phyloP scores from a whole-genome alignment of 352 stramenopile species.

The Pythium myriotylum region DNA sequence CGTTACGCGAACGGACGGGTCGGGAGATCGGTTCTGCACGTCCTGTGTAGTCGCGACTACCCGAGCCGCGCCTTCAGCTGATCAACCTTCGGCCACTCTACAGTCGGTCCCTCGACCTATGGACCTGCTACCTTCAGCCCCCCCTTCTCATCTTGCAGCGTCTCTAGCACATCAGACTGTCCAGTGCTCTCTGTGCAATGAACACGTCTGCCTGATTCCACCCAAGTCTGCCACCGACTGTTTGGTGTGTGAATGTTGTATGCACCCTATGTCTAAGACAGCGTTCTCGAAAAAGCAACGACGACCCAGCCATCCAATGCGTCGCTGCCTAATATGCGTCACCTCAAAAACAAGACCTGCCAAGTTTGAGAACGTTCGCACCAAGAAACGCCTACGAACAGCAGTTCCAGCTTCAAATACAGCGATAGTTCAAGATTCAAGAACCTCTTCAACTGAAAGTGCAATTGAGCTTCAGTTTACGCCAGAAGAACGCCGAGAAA shows the following conservation, averaged over 20 bases:
- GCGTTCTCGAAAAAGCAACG: conserved; percentile 15
- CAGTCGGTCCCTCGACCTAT: background rate
- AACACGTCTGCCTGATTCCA: background rate
- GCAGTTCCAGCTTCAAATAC: background rate
- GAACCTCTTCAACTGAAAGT: background rate
- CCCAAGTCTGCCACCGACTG: background rate
- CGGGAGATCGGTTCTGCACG: conserved; percentile 3
- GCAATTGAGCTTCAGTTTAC: background rate
- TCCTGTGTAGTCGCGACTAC: background rate
- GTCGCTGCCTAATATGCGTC: conserved; percentile 1
- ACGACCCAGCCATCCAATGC: background rate
- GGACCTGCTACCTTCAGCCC: background rate
- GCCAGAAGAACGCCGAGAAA: conserved; percentile 3
- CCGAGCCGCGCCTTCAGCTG: background rate
- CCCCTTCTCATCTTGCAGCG: background rate
- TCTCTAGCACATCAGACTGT: no score
- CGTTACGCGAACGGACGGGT: background rate
- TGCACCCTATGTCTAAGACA: background rate
- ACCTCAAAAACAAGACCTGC: background rate
- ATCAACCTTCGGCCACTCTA: background rate
- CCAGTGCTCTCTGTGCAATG: background rate
- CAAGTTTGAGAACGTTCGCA: conserved; percentile 9
- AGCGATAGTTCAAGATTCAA: background rate
- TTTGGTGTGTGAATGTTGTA: conserved; percentile 14
- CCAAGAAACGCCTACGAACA: background rate